Evolutionary conservation across 2,329 filamentous ascomycete genomes (phyloP).

Genomic region (Botryosphaeria dothidea): DNA sequence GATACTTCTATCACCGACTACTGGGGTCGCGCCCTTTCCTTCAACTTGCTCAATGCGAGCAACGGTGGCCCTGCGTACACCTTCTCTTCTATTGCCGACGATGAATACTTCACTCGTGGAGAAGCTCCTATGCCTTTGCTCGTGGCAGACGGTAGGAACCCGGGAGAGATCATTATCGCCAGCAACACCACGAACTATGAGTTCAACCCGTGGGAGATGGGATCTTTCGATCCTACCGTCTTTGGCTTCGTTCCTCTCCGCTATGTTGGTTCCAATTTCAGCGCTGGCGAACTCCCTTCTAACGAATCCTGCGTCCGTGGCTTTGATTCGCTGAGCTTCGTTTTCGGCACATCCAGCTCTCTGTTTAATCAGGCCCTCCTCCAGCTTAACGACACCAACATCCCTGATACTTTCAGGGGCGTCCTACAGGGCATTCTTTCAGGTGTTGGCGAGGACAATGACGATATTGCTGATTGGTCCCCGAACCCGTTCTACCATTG

Average conservation of each 20-base stretch:
- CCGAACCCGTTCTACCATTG: constrained; percentile 77
- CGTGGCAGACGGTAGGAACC: constrained; percentile 67
- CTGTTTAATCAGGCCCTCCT: constrained; percentile 81
- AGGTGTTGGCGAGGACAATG: constrained; percentile 58
- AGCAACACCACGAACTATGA: constrained; percentile 76
- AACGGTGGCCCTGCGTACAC: constrained; percentile 76
- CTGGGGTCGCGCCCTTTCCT: constrained; percentile 82
- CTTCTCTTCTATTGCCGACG: constrained; percentile 74
- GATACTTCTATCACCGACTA: constrained; percentile 78
- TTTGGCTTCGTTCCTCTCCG: constrained; percentile 70
- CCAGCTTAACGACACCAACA: constrained; percentile 56
- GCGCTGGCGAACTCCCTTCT: constrained; percentile 58
- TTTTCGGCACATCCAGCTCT: constrained; percentile 84
- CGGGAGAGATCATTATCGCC: constrained; percentile 62
- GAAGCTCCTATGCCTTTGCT: constrained; percentile 72
- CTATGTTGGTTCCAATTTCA: constrained; percentile 74
- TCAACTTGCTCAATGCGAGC: constrained; percentile 76
- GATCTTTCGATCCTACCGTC: constrained; percentile 72
- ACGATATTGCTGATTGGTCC: constrained; percentile 70
- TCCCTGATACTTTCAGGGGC: constrained; percentile 53
- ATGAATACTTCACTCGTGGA: constrained; percentile 62
- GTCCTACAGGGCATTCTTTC: constrained; percentile 56
- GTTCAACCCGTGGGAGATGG: constrained; percentile 79
- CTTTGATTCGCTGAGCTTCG: constrained; percentile 78
- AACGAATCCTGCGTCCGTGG: constrained; percentile 68